Base-by-base conservation (phyloP, 2,329 filamentous ascomycete genomes). In the Talaromyces sp. region DNA sequence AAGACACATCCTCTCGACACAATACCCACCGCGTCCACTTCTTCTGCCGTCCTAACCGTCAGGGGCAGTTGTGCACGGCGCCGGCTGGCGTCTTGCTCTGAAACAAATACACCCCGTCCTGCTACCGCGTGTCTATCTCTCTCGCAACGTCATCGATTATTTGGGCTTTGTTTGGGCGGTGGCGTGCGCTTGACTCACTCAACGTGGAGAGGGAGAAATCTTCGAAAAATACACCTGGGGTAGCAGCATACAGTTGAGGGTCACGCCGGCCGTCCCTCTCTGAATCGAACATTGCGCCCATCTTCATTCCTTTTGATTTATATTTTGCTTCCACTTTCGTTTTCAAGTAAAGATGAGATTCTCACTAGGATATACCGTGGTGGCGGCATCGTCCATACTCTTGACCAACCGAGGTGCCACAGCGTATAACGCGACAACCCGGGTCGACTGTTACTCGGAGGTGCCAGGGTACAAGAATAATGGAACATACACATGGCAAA, bases 401-500 rank as follows among this genome's bases (percentile, higher is more conserved):
- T 26, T 59, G 14, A 29, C 41, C 46, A 24, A 49, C n/a, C 58
- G 32, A 26, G n/a, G 32, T 6, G 59, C 24, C 2, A n/a, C 24
- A 11, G 56, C 38, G 61, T 51, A 17, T 14, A 59, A 50, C 59
- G 55, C 62, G 50, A 53, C 32, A 41, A 43, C 24, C 17, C 38
- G 54, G 11, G 56, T 62, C 53, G 53, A 59, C 46, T 62, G 56
- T 54, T 62, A 58, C 57, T 56, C 54, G 11, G 46, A 53, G 24
- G 35, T 58, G 21, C 60, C 60, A 54, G 78, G 77, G 2, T 73
- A 86, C 57, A 71, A 73, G 54, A 76, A 82, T 63, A 74, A 80
- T 62, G 82, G 80, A 17, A 60, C 67, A 13, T 83, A 78, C 60
- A 75, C 71, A 29, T 87, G 78, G 67, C 84, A 86, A 67, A 82